These are phyloP conservation scores for Phytophthora nicotianae DNA, from an alignment of 352 stramenopile species.

Conservation along the genomic window DNA sequence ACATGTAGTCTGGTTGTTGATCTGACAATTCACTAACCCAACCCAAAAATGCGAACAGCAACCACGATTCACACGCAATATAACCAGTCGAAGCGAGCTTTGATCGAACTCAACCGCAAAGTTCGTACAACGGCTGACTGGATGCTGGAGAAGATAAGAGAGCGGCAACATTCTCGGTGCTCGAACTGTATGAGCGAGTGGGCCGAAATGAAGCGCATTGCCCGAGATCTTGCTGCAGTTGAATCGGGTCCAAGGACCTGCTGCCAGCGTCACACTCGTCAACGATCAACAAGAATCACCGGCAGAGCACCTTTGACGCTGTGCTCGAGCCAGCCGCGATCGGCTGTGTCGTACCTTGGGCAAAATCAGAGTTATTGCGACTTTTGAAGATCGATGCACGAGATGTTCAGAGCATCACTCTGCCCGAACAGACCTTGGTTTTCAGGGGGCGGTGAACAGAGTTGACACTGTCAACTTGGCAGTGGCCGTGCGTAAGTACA, in stretches of 20 bases:
- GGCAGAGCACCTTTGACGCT: slow-evolving; percentile 1
- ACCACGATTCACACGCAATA: slow-evolving; percentile 22
- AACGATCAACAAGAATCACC: not conserved
- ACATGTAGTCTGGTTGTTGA: not conserved
- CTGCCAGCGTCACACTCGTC: slow-evolving; percentile 11
- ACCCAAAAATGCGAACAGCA: slow-evolving; percentile 15
- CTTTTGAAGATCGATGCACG: slow-evolving; percentile 27
- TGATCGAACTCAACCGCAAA: slow-evolving; percentile 8
- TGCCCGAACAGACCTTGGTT: slow-evolving; percentile 14
- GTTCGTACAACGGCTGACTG: slow-evolving; percentile 9
- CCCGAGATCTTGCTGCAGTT: slow-evolving; percentile 9
- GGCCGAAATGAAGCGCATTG: slow-evolving; percentile 19
- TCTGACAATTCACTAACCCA: slow-evolving; percentile 19
- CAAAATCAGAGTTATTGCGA: slow-evolving; percentile 2
- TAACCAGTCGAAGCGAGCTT: slow-evolving; percentile 12
- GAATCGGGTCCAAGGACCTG: slow-evolving; percentile 1
- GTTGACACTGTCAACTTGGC: not conserved
- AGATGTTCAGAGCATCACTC: not conserved
- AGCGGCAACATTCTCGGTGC: slow-evolving; percentile 14
- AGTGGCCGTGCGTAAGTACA: not conserved
- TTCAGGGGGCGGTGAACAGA: slow-evolving; percentile 5
- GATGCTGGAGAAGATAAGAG: slow-evolving; percentile 25
- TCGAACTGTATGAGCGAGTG: slow-evolving; percentile 15
- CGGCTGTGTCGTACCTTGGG: not conserved
- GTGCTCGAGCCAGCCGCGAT: not conserved